phyloP scores from a whole-genome alignment of 768 basidiomycete species.

The Lactarius quietus region DNA sequence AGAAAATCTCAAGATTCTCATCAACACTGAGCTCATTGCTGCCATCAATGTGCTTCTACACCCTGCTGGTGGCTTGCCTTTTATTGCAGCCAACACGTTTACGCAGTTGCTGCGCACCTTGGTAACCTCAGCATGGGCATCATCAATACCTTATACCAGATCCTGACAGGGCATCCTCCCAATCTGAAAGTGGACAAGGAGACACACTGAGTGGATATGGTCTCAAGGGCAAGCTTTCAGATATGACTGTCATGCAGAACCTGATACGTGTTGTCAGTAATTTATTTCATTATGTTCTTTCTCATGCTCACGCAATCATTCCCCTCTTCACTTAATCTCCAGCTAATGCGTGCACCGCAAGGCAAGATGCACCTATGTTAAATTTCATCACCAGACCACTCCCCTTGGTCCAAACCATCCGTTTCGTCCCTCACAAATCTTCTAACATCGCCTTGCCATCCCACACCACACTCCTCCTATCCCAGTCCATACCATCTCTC shows the following conservation, averaged over 20 bases:
- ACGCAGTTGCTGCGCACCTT: conserved; percentile 83
- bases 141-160: conserved; percentile 89
- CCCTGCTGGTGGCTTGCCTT: conserved; percentile 81
- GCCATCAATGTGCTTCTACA: conserved; percentile 84
- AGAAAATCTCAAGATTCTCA: conserved; percentile 81
- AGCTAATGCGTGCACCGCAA: conserved; percentile 74
- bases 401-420: conserved; percentile 72
- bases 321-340: conserved; percentile 2
- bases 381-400: conserved; percentile 79
- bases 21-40: conserved; percentile 73
- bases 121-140: conserved; percentile 85
- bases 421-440: conserved; percentile 23
- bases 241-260: conserved; percentile 98
- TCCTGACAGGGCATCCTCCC: conserved; percentile 86
- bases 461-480: conserved; percentile 14
- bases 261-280: conserved; percentile 74
- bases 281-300: background rate
- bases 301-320: conserved; percentile 10
- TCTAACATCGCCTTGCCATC: conserved; percentile 9
- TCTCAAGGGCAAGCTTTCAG: conserved; percentile 81
- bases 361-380: conserved; percentile 72
- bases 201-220: conserved; percentile 65
- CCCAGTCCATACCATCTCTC: conserved; percentile 21
- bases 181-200: conserved; percentile 54
- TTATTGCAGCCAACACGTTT: conserved; percentile 86